These are phyloP conservation scores for Schrenkiella parvula DNA, from an alignment of 345 rosid genomes.

Conservation along the genomic window DNA sequence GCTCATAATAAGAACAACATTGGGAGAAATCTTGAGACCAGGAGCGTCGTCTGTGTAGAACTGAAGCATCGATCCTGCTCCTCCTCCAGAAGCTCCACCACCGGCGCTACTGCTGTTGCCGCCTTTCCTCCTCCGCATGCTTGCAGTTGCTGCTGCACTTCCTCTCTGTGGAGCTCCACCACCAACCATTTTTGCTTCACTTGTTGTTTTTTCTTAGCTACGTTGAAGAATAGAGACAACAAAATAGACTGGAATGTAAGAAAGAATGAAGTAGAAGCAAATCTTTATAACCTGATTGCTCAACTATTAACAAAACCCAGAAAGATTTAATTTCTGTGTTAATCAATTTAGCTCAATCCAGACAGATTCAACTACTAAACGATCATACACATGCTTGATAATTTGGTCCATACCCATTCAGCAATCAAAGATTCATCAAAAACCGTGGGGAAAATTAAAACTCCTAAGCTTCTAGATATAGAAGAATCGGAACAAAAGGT, in stretches of 20 bases:
- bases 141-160: conserved; percentile 83
- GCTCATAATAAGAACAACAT: conserved; percentile 85
- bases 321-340: not conserved
- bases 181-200: conserved; percentile 30
- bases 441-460: not conserved
- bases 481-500: not conserved
- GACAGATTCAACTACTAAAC: not conserved
- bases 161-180: conserved; percentile 88
- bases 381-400: not conserved
- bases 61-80: conserved; percentile 83
- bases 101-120: conserved; percentile 44
- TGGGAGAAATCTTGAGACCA: conserved; percentile 83
- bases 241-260: not conserved
- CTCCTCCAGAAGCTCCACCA: conserved; percentile 51
- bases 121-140: conserved; percentile 75
- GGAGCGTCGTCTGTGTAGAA: conserved; percentile 87
- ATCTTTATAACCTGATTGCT: not conserved
- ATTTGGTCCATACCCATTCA: not conserved
- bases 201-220: conserved; percentile 1
- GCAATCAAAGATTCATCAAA: not conserved
- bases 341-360: not conserved
- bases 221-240: not conserved
- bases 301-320: not conserved
- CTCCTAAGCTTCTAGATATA: not conserved
- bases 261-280: not conserved